Percentiles rank a stretch among this genome's conserved stretches.
These are phyloP conservation scores for Colletotrichum sp. DNA, from an alignment of 2,329 filamentous ascomycete genomes.

Conservation along the genomic window DNA sequence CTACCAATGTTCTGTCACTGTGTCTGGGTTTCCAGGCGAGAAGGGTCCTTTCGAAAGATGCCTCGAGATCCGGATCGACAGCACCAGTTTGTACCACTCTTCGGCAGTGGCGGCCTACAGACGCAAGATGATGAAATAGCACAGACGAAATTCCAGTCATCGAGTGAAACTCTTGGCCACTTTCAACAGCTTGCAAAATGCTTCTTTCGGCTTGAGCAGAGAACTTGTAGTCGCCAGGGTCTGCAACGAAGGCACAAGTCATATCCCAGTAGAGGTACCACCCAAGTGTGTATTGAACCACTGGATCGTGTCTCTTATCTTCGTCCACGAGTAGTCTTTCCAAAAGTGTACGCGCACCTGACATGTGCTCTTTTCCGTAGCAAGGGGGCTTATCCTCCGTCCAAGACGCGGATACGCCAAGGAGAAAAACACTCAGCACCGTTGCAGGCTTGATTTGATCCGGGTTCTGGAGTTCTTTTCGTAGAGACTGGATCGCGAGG, in stretches of 20 bases:
- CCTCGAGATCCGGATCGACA: not conserved
- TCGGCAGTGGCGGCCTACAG: not conserved
- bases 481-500: not conserved
- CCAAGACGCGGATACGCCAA: not conserved
- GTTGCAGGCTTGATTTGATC: not conserved
- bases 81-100: not conserved
- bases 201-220: no score
- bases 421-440: not conserved
- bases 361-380: not conserved
- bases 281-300: not conserved
- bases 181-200: not conserved
- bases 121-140: not conserved
- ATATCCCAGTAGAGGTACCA: not conserved
- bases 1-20: not conserved
- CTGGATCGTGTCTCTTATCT: not conserved
- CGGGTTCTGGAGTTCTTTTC: not conserved
- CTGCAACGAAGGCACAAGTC: not conserved
- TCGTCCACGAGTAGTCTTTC: not conserved
- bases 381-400: not conserved
- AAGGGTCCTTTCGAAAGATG: not conserved
- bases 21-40: not conserved
- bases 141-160: not conserved
- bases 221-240: not conserved
- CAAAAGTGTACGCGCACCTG: not conserved
- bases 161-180: not conserved